Percentiles rank a stretch among this genome's conserved stretches.
phyloP scores from a whole-genome alignment of 2,329 filamentous ascomycete species.

The Phialemonium atrogriseum region DNA sequence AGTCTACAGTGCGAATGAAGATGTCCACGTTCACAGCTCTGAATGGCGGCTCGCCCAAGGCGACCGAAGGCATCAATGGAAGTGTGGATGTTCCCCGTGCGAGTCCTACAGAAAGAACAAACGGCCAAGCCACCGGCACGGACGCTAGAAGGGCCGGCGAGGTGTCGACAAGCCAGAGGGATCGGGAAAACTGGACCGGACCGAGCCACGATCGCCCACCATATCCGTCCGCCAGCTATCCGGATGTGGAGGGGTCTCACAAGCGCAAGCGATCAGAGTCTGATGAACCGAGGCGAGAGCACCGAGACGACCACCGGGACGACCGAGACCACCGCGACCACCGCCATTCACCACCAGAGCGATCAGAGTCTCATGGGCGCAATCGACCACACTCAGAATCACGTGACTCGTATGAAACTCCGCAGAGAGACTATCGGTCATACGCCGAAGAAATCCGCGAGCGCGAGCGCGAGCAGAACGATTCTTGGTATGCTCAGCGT shows the following conservation, averaged over 20 bases:
- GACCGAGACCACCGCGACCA: too few relatives aligned
- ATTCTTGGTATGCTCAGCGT: constrained; percentile 41
- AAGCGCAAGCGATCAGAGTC: constrained; percentile 67
- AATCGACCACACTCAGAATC: constrained; percentile 14
- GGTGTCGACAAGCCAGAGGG: constrained; percentile 19
- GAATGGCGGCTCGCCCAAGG: constrained; percentile 41
- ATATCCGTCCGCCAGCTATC: constrained; percentile 29
- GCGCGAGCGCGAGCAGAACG: constrained; percentile 33
- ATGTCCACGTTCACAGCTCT: constrained; percentile 46
- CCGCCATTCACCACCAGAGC: constrained; percentile 1
- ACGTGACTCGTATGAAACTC: constrained; percentile 33
- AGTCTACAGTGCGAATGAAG: constrained; percentile 13
- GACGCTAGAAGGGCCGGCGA: constrained; percentile 19
- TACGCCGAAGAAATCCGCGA: constrained; percentile 39
- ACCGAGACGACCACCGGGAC: too few relatives aligned
- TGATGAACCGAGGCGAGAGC: constrained; percentile 36
- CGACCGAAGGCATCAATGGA: constrained; percentile 26
- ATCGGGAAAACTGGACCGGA: constrained; percentile 32
- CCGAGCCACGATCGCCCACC: constrained; percentile 32
- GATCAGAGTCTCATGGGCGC: constrained; percentile 10
- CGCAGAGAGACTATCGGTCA: constrained; percentile 36
- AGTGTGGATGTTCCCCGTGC: constrained; percentile 15
- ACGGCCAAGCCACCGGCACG: constrained; percentile 11
- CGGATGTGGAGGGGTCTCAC: constrained; percentile 40
- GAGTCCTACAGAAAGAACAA: constrained; percentile 15